A percentile compares a stretch with the other conserved stretches of the same genome.
phyloP scores from a whole-genome alignment of 2,329 filamentous ascomycete genomes.

The Pseudocercospora vitis region DNA sequence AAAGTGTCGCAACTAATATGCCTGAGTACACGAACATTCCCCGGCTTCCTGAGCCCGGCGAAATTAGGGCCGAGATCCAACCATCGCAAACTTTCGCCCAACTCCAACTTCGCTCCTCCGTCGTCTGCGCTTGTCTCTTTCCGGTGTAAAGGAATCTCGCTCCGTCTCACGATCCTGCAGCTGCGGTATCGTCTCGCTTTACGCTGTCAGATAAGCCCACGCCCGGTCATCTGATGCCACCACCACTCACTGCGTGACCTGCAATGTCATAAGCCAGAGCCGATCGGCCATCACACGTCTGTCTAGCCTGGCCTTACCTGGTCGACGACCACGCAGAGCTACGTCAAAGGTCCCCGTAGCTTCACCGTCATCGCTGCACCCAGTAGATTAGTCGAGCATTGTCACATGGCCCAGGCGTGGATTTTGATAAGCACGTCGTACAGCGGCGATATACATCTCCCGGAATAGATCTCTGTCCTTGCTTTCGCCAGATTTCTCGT shows the following conservation, averaged over 20 bases:
- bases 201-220: not conserved
- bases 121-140: not conserved
- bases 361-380: slow-evolving; percentile 3
- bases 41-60: no score
- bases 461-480: not conserved
- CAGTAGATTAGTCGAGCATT: slow-evolving; percentile 6
- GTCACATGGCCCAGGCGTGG: slow-evolving; percentile 6
- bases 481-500: not conserved
- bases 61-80: not conserved
- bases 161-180: not conserved
- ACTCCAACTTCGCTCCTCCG: not conserved
- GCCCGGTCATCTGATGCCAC: not conserved
- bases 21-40: no score
- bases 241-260: not conserved
- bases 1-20: no score
- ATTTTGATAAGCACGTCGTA: slow-evolving; percentile 6
- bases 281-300: not conserved
- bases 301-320: not conserved
- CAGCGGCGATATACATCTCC: not conserved
- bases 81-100: not conserved
- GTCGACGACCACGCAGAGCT: not conserved
- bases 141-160: not conserved
- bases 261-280: not conserved
- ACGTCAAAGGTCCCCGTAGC: no score
- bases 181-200: not conserved